Base-by-base conservation (phyloP, 106 monocot genomes). In the Amphibolis antarctica region DNA sequence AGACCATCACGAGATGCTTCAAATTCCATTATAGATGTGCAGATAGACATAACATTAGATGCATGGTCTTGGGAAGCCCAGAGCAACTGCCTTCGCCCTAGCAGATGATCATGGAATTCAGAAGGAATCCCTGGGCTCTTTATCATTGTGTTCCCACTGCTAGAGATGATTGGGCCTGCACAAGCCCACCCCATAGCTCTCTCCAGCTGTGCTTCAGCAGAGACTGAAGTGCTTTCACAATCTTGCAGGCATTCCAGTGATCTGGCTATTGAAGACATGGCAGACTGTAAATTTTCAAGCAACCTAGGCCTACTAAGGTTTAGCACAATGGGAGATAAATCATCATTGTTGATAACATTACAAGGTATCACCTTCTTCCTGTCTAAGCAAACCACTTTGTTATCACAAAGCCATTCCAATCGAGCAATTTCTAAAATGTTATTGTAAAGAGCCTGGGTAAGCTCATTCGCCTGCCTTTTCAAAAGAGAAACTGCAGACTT, bases 151-250 rank as follows among this genome's bases (percentile, higher is more conserved):
- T 49, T 75, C 15, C 66, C 64, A 29, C 43, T 52, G 36, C 69
- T 70, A 68, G 44, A 52, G 48, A 61, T 66, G 74, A 45, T 80
- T 70, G 84, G 46, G 28, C 89, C 78, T 18, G 77, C 86, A 82
- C 90, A 96, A 56, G 98, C 98, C 98, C 98, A 98, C 63, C 82
- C 81, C 98, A 98, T 91, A 9, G 98, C 98, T 73, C 87, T 84
- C 73, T 98, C 98, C 78, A 98, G 85, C 66, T 98, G 91, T 57
- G 84, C 87, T 77, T 87, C 91, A 42, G 70, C 80, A 52, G 80
- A 69, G 22, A 79, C 55, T 53, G 98, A 90, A 70, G 68, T 80
- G 59, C 71, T 84, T 79, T 91, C 91, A 82, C 78, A 75, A 73
- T 71, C 64, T 79, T 85, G 82, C 28, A 98, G 67, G 60, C 68